These are phyloP conservation scores for Monosporozyma yasuniensis DNA, from an alignment of 805 yeast species.

Conservation along the genomic window DNA sequence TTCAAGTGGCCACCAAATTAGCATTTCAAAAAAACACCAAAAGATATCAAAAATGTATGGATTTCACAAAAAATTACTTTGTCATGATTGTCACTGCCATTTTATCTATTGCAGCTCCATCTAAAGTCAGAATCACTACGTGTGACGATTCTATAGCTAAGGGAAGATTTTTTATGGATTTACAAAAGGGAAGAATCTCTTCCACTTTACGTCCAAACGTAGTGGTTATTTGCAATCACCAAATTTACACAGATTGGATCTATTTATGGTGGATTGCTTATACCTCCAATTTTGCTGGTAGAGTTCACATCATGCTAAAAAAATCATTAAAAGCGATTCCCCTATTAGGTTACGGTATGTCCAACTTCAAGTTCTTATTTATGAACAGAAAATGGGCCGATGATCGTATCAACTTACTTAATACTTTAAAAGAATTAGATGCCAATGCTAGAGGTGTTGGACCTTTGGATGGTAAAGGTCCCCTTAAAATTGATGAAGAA, in stretches of 20 bases:
- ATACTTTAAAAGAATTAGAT: slow-evolving; percentile 48
- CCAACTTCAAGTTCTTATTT: slow-evolving; percentile 64
- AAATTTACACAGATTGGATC: slow-evolving; percentile 90
- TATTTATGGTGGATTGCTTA: slow-evolving; percentile 81
- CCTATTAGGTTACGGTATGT: slow-evolving; percentile 80
- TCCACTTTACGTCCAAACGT: slow-evolving; percentile 41
- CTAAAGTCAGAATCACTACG: slow-evolving; percentile 43
- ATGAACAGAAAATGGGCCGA: slow-evolving; percentile 78
- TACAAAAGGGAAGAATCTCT: slow-evolving; percentile 15
- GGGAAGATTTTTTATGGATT: slow-evolving; percentile 26
- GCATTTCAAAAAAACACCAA: slow-evolving; percentile 18
- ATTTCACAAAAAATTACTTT: slow-evolving; percentile 51
- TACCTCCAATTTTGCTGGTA: slow-evolving; percentile 54
- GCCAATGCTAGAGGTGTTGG: slow-evolving; percentile 53
- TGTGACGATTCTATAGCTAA: slow-evolving; percentile 32
- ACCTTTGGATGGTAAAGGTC: slow-evolving; percentile 35
- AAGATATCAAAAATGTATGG: slow-evolving; percentile 36
- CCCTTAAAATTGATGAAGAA: slow-evolving; percentile 22
- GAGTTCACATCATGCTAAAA: slow-evolving; percentile 67
- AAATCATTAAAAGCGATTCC: slow-evolving; percentile 66
- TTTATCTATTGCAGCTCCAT: slow-evolving; percentile 44
- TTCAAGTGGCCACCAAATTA: slow-evolving; percentile 37
- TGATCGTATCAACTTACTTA: slow-evolving; percentile 54
- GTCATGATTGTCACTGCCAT: slow-evolving; percentile 45
- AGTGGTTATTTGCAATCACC: slow-evolving; percentile 80